Evolutionary conservation across 179 eudicot species (phyloP).

Genomic region (Silene coronaria): DNA sequence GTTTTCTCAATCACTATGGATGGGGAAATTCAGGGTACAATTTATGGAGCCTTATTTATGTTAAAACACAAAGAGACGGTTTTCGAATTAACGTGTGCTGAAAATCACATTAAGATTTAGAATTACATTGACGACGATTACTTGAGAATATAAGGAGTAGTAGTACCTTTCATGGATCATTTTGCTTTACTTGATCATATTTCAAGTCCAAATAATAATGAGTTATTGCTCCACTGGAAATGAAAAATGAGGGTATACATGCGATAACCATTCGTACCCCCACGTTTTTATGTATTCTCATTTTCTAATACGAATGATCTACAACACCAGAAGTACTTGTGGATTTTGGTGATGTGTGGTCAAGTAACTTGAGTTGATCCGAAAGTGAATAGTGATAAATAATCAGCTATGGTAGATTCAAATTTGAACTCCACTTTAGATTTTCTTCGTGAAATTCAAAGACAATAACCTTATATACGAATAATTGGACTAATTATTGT

Average conservation of each 20-base stretch:
- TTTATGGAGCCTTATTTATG: neutral
- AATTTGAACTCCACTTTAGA: neutral
- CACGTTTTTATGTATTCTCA: neutral
- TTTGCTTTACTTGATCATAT: neutral
- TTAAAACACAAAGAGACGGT: neutral
- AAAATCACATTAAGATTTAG: neutral
- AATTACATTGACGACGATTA: neutral
- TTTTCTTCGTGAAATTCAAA: neutral
- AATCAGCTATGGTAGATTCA: neutral
- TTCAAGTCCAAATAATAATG: neutral
- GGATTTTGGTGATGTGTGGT: neutral
- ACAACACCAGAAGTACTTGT: neutral
- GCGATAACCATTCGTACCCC: neutral
- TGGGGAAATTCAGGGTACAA: neutral
- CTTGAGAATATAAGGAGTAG: neutral
- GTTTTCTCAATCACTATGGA: neutral
- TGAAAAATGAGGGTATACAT: neutral
- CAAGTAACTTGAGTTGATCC: neutral
- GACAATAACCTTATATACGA: neutral
- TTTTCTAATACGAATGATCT: too few species aligned
- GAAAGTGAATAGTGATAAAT: neutral
- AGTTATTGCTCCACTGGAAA: neutral
- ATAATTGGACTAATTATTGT: slow-evolving; percentile 15
- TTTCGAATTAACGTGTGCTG: neutral
- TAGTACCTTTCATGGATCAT: neutral